A percentile compares a stretch with the other conserved stretches of the same genome.
phyloP scores from a whole-genome alignment of 345 rosid species.

The Sonneratia caseolaris region DNA sequence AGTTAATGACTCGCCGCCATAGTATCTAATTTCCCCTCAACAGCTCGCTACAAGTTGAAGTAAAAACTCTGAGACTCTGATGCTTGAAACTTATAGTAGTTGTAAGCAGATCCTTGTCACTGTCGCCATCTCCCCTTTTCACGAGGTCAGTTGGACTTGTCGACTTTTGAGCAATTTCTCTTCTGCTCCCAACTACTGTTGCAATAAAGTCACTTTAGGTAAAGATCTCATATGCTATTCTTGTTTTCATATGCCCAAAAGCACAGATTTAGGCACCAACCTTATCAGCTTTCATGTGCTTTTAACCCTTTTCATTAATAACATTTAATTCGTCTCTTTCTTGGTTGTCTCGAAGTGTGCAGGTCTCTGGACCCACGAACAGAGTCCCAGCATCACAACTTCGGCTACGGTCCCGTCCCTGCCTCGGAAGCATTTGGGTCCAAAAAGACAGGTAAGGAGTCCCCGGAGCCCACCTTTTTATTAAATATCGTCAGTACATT shows the following conservation, averaged over 20 bases:
- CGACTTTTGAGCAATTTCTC: constrained; percentile 1
- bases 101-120: constrained; percentile 6
- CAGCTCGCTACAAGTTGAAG: constrained; percentile 1
- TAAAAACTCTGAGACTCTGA: not conserved
- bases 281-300: constrained; percentile 9
- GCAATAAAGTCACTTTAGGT: constrained; percentile 2
- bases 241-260: not conserved
- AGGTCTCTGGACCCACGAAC: not conserved
- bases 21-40: not conserved
- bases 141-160: constrained; percentile 17
- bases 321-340: not conserved
- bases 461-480: not conserved
- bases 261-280: constrained; percentile 3
- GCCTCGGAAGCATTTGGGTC: constrained; percentile 8
- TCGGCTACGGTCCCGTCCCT: not conserved
- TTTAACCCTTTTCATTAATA: not conserved
- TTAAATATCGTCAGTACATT: not conserved
- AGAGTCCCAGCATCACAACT: too few relatives aligned
- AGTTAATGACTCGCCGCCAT: not conserved
- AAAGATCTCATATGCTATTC: constrained; percentile 5
- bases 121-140: constrained; percentile 16
- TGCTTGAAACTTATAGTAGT: not conserved
- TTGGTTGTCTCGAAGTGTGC: not conserved
- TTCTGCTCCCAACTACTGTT: constrained; percentile 11
- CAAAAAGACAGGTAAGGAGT: constrained; percentile 2